Evolutionary conservation across 2,329 filamentous ascomycete genomes (phyloP), one percentile per base, ranked within the genome.

Genomic region (Sclerotinia sclerotiorum): DNA sequence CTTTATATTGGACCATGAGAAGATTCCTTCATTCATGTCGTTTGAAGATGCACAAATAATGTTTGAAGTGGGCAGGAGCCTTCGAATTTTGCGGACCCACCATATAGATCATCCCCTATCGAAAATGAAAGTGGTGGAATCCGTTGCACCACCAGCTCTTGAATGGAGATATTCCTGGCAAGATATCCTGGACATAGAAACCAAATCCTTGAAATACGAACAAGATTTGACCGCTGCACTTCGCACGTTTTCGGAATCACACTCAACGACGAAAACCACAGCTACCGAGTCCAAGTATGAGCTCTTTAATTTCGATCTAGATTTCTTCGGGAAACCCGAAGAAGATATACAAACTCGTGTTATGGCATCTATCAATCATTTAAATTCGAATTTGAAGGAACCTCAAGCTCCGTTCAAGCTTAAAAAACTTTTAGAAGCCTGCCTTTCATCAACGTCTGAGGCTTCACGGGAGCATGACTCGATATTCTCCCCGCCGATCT

Each of bases 41-140:
- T 77, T 81, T 6, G 91, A 95, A 68, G 85, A 94, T 72, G 88
- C 87, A 3, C 84, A 85, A 63, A 81, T 84, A 6, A 87, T 95
- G n/a, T 94, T 94, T 72, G 92, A 96, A 76, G 90, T 89, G 4
- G 93, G 92, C 5, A 87, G 85, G 73, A 94, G 90, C 76, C 79
- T 97, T 60, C 86, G 90, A 10, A 88, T 95, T 66, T 82, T 97
- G 60, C 86, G 88, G 73, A 81, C 82, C 29, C 87, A 90, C 72
- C 90, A 95, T 76, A 85, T 91, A 6, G 82, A 88, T 2, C 91
- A 96, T 76, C 87, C 89, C 0, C 80, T 95, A 54, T 85, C 87
- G 19, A 82, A 82, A 54, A 75, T 81, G n/a, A 80, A 82, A 35
- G 80, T 84, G 7, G 77, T 87, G 7, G 73, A 76, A 13, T 77